phyloP scores from a whole-genome alignment of 371 early-diverging fungal species.

The Mortierella sp. region DNA sequence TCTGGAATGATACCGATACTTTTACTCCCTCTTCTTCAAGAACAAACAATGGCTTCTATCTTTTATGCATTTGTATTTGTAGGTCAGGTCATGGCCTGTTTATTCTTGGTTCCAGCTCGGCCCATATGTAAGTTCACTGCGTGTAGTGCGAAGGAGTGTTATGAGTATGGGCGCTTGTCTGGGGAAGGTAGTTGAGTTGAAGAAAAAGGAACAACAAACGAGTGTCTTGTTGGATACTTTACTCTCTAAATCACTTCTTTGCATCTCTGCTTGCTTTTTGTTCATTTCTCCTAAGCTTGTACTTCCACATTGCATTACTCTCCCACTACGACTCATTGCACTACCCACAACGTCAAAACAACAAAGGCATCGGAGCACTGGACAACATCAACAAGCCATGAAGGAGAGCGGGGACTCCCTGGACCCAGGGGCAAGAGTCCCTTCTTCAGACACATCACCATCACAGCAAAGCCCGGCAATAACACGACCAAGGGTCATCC shows the following conservation, averaged over 20 bases:
- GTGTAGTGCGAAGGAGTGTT: neutral
- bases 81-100: neutral
- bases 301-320: neutral
- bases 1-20: conserved; percentile 24
- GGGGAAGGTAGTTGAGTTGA: no score
- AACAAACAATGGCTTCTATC: neutral
- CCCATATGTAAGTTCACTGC: neutral
- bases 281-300: neutral
- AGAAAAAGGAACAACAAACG: no score
- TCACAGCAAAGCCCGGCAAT: neutral
- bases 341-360: neutral
- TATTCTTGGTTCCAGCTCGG: conserved; percentile 44
- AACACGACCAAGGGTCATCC: neutral
- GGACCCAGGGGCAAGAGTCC: conserved; percentile 4
- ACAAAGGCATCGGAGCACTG: neutral
- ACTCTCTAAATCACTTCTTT: neutral
- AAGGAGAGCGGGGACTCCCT: neutral
- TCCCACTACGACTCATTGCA: neutral
- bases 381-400: neutral
- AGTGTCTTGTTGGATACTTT: neutral
- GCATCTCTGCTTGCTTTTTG: neutral
- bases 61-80: neutral
- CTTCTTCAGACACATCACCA: neutral
- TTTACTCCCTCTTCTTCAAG: neutral
- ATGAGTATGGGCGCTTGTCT: no score